These are phyloP conservation scores for Oryza officinalis DNA, from an alignment of 176 grass and related monocot genomes.

Conservation along the genomic window DNA sequence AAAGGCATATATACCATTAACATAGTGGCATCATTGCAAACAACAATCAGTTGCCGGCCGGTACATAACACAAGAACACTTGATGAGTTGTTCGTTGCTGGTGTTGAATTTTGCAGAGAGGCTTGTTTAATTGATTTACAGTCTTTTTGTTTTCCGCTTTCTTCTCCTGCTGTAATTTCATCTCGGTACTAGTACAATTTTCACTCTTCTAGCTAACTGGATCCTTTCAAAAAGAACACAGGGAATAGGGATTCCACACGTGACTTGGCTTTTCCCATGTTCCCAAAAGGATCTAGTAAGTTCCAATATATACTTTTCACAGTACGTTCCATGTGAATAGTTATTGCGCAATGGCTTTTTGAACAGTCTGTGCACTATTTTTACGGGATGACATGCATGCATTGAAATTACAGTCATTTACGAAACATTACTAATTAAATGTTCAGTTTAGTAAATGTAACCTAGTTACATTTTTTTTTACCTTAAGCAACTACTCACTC, in stretches of 20 bases:
- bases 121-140: neutral
- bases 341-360: neutral
- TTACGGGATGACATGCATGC: neutral
- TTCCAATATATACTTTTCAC: neutral
- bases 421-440: neutral
- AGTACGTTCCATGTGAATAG: neutral
- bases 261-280: neutral
- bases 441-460: too few species aligned
- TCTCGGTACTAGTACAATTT: too few species aligned
- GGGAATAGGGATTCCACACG: neutral
- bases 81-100: neutral
- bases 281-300: neutral
- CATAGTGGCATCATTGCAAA: too few species aligned
- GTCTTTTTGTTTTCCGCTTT: too few species aligned
- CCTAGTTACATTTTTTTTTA: neutral
- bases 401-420: neutral
- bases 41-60: too few species aligned
- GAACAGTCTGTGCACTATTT: neutral
- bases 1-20: neutral
- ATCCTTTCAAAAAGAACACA: neutral
- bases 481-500: neutral
- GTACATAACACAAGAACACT: neutral
- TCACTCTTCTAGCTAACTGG: neutral
- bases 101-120: too few species aligned
- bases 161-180: too few species aligned